phyloP scores from a whole-genome alignment of 1,284 basidiomycete genomes.

The Moesziomyces antarcticus region DNA sequence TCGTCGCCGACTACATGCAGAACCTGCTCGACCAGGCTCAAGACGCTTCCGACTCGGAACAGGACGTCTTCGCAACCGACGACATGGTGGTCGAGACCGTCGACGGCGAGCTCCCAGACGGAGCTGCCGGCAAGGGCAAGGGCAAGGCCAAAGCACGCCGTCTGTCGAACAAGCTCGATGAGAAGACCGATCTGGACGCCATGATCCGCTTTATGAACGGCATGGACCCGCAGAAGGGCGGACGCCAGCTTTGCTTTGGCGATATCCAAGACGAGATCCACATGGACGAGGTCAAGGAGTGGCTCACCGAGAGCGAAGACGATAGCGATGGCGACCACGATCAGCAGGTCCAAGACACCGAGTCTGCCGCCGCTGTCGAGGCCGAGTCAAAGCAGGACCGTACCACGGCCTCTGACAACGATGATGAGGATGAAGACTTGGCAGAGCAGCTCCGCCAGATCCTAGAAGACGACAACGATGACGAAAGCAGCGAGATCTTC shows the following conservation, averaged over 20 bases:
- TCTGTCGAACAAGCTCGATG: slow-evolving; percentile 34
- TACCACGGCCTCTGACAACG: slow-evolving; percentile 8
- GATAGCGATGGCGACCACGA: slow-evolving; percentile 27
- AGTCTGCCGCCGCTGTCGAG: neutral
- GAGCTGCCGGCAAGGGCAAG: slow-evolving; percentile 22
- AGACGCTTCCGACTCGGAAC: slow-evolving; percentile 17
- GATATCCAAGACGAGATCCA: slow-evolving; percentile 53
- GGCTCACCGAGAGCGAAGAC: slow-evolving; percentile 53
- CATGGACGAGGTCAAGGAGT: slow-evolving; percentile 56
- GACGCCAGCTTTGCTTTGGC: slow-evolving; percentile 54
- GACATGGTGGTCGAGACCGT: slow-evolving; percentile 30
- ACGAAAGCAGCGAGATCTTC: slow-evolving; percentile 32
- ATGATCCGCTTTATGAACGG: slow-evolving; percentile 61
- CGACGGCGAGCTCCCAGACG: slow-evolving; percentile 12
- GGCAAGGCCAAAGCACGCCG: slow-evolving; percentile 30
- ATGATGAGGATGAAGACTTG: slow-evolving; percentile 28
- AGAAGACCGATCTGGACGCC: slow-evolving; percentile 47
- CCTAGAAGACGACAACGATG: slow-evolving; percentile 37
- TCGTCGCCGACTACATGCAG: slow-evolving; percentile 63
- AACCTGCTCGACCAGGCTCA: slow-evolving; percentile 53
- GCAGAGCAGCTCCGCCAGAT: slow-evolving; percentile 45
- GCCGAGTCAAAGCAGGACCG: neutral
- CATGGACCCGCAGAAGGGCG: slow-evolving; percentile 58
- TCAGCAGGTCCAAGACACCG: slow-evolving; percentile 1
- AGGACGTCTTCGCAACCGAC: slow-evolving; percentile 14